Conservation (phyloP, 164 flowering plant genomes). For the Kalanchoe fedtschenkoi region DNA sequence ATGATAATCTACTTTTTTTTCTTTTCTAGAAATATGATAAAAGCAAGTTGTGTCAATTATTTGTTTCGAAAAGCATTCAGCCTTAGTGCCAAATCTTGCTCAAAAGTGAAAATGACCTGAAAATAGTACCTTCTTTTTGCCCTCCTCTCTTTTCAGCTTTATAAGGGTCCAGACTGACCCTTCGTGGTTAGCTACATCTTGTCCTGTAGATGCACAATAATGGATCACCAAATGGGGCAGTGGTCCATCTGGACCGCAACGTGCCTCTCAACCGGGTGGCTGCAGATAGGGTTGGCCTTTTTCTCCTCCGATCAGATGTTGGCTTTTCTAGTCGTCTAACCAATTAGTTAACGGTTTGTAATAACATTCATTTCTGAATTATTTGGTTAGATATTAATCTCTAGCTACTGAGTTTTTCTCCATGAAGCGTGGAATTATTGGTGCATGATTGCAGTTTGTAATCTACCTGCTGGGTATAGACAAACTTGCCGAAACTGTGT, state of each 20-base stretch:
- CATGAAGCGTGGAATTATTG: no score
- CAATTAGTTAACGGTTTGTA: no score
- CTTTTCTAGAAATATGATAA: not conserved
- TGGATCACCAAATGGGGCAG: not conserved
- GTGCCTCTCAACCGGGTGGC: not conserved
- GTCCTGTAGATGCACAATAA: not conserved
- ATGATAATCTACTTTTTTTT: not conserved
- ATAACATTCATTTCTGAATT: not conserved
- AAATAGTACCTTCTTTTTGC: not conserved
- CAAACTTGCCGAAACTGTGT: no score
- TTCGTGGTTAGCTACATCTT: conserved; percentile 2
- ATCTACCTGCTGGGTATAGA: not conserved
- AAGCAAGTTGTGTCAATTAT: not conserved
- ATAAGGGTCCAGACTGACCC: not conserved
- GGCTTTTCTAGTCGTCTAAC: no score
- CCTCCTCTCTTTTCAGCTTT: not conserved
- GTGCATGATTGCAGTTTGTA: not conserved
- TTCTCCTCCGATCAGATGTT: no score
- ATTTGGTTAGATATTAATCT: not conserved
- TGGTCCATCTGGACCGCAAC: conserved; percentile 3
- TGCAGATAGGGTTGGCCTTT: not conserved
- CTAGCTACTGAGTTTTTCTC: not conserved
- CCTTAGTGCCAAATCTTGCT: not conserved
- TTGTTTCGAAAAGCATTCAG: not conserved
- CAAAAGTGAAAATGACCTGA: conserved; percentile 1